A percentile compares a stretch with the other conserved stretches of the same genome.
Conservation (phyloP, 495 filamentous ascomycete genomes). For the Tuber umbilicatum region DNA sequence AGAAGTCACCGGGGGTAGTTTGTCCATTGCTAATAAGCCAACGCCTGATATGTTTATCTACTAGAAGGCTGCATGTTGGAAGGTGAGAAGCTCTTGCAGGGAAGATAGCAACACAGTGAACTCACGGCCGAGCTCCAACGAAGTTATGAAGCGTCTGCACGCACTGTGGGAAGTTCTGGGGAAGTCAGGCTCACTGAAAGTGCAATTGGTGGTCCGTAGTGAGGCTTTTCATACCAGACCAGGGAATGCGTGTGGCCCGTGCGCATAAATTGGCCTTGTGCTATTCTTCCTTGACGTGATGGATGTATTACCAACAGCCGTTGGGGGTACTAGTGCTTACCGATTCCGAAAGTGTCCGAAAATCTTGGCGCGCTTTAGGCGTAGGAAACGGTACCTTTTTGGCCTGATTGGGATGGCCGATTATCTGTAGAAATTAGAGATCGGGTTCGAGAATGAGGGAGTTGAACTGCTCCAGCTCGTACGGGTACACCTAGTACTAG, state of each 20-base stretch:
- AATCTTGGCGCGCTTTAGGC: too few species aligned
- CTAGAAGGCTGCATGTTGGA: neutral
- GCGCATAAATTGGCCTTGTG: neutral
- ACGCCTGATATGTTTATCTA: neutral
- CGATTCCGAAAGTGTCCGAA: too few species aligned
- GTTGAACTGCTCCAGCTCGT: neutral
- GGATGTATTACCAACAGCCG: neutral
- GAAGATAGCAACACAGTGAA: neutral
- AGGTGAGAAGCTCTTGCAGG: neutral
- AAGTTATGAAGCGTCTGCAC: neutral
- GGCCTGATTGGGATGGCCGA: neutral
- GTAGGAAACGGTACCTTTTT: neutral
- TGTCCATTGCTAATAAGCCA: neutral
- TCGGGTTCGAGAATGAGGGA: neutral
- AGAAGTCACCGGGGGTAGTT: too few species aligned
- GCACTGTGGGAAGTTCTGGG: neutral
- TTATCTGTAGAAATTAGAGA: neutral
- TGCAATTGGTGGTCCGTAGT: neutral
- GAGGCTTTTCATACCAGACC: neutral
- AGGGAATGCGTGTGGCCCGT: neutral
- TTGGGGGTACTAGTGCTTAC: neutral
- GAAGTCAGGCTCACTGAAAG: neutral
- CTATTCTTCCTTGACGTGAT: neutral
- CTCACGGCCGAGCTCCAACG: neutral
- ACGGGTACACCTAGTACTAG: neutral